A percentile compares a stretch with the other conserved stretches of the same genome.
These are phyloP conservation scores for Coemansia furcata DNA, from an alignment of 192 early-diverging fungal genomes.

Conservation along the genomic window DNA sequence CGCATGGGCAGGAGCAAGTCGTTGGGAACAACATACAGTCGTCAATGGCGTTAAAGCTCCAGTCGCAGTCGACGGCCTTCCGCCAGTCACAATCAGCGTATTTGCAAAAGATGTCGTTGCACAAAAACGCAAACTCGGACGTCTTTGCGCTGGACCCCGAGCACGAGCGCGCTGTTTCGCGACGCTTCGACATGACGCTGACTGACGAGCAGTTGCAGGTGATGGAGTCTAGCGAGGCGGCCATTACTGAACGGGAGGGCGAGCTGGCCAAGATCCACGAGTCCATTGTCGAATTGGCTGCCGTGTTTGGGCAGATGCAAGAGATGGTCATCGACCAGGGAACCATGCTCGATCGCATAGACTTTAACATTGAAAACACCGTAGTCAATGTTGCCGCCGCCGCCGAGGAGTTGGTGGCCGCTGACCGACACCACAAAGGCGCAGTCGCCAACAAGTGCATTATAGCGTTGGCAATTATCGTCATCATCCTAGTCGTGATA, in stretches of 20 bases:
- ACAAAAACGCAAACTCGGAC: conserved; percentile 45
- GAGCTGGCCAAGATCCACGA: conserved; percentile 93
- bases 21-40: conserved; percentile 86
- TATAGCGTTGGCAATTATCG: conserved; percentile 70
- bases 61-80: conserved; percentile 78
- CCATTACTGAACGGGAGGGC: conserved; percentile 80
- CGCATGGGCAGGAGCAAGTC: conserved; percentile 59
- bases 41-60: conserved; percentile 84
- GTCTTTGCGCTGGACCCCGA: conserved; percentile 45
- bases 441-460: conserved; percentile 83
- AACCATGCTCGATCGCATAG: conserved; percentile 93
- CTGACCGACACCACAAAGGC: conserved; percentile 76
- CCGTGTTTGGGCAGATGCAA: conserved; percentile 91
- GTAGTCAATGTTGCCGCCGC: conserved; percentile 77
- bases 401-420: conserved; percentile 78
- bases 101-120: conserved; percentile 63
- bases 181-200: conserved; percentile 58
- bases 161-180: conserved; percentile 40
- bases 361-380: conserved; percentile 93
- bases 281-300: conserved; percentile 84
- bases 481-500: conserved; percentile 76
- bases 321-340: conserved; percentile 98
- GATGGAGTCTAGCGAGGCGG: conserved; percentile 73
- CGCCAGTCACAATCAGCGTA: conserved; percentile 86
- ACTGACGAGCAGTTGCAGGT: conserved; percentile 80